Percentiles rank a stretch among this genome's conserved stretches.
phyloP scores from a whole-genome alignment of 805 yeast genomes.

The Lipomyces chichibuensis region DNA sequence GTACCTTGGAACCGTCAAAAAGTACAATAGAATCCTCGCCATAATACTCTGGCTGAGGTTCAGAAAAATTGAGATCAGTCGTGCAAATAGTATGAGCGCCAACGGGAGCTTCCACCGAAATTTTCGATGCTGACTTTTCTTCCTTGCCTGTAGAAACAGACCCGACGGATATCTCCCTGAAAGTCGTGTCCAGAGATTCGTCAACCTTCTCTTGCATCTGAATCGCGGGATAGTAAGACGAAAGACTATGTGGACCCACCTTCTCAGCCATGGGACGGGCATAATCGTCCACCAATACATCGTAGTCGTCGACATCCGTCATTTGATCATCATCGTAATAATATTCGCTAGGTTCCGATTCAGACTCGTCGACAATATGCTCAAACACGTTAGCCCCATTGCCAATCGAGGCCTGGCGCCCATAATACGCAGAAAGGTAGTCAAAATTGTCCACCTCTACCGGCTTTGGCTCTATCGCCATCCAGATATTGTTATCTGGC shows the following conservation, averaged over 20 bases:
- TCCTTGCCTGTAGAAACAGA: background rate
- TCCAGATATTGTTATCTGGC: background rate
- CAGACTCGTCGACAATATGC: background rate
- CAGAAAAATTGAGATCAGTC: background rate
- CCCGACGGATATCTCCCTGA: background rate
- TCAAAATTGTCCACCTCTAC: conserved; percentile 8
- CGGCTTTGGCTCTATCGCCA: background rate
- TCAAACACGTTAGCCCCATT: background rate
- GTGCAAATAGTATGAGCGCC: background rate
- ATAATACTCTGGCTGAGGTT: background rate
- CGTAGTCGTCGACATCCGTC: conserved; percentile 7
- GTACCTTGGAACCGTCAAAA: conserved; percentile 1
- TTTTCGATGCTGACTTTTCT: background rate
- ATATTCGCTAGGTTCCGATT: background rate
- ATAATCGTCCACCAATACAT: background rate
- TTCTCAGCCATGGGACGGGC: background rate
- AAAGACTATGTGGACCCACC: background rate
- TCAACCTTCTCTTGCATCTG: background rate
- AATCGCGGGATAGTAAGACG: background rate
- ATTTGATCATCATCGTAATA: background rate
- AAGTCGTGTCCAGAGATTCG: background rate
- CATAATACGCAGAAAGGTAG: conserved; percentile 14
- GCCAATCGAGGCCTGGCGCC: background rate
- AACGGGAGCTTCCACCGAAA: background rate
- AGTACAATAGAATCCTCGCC: background rate